Evolutionary conservation across 1,139 yeast species (phyloP).

Genomic region (Suhomyces kunorum): DNA sequence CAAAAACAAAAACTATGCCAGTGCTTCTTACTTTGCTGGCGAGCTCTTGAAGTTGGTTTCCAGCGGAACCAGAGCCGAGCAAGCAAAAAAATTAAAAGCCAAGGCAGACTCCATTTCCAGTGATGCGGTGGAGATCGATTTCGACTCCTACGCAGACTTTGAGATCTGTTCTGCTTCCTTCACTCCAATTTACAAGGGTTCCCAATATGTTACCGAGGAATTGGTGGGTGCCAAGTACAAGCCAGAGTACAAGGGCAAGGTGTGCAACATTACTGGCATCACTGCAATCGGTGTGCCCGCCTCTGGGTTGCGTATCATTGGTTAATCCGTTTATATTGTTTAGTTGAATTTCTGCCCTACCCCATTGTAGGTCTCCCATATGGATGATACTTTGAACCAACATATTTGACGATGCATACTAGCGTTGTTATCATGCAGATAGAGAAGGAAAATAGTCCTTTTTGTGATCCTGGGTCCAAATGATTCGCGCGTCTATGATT

Average conservation of each 20-base stretch:
- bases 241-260: slow-evolving; percentile 69
- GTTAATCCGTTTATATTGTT: slow-evolving; percentile 16
- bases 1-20: slow-evolving; percentile 81
- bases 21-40: slow-evolving; percentile 88
- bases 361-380: no score
- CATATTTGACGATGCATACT: no score
- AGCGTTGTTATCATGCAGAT: no score
- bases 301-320: slow-evolving; percentile 76
- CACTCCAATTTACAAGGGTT: slow-evolving; percentile 85
- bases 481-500: background rate
- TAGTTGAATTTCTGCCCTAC: slow-evolving; percentile 1
- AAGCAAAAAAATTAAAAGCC: slow-evolving; percentile 78
- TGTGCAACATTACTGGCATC: slow-evolving; percentile 74
- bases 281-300: slow-evolving; percentile 92
- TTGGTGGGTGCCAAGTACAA: slow-evolving; percentile 89
- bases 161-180: slow-evolving; percentile 84
- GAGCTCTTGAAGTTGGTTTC: slow-evolving; percentile 71
- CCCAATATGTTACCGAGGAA: slow-evolving; percentile 73
- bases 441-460: no score
- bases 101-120: slow-evolving; percentile 78
- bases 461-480: background rate
- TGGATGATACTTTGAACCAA: no score
- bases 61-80: slow-evolving; percentile 82
- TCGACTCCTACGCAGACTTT: slow-evolving; percentile 89
- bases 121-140: slow-evolving; percentile 88